Conservation (phyloP, 306 rosid species). For the Prunus fruticosa region DNA sequence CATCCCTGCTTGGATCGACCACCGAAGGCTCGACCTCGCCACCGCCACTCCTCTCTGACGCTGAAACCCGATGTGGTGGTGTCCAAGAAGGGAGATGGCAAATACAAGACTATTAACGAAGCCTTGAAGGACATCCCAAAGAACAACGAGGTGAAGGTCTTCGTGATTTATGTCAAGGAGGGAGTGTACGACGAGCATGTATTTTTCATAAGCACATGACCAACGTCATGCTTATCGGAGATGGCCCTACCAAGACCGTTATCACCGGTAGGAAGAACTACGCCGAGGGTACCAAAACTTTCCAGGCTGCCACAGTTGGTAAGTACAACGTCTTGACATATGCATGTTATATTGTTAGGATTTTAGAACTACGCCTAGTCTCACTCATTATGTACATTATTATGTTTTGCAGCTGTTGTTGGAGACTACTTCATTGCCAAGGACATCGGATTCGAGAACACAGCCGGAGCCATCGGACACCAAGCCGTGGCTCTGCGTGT, state of each 20-base stretch:
- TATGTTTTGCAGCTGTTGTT: constrained; percentile 38
- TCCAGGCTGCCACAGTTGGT: constrained; percentile 61
- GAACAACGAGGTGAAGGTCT: constrained; percentile 24
- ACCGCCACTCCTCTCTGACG: neutral
- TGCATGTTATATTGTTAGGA: neutral
- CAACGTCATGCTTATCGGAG: constrained; percentile 56
- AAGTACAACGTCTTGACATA: constrained; percentile 1
- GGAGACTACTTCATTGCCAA: constrained; percentile 62
- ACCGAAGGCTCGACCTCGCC: constrained; percentile 27
- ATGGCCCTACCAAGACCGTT: constrained; percentile 66
- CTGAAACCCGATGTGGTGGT: constrained; percentile 51
- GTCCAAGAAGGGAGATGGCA: constrained; percentile 62
- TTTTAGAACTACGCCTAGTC: neutral
- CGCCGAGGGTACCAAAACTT: constrained; percentile 47
- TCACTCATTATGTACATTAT: neutral
- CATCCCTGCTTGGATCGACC: constrained; percentile 46
- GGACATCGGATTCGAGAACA: constrained; percentile 56
- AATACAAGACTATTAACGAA: constrained; percentile 51
- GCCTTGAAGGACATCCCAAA: constrained; percentile 54
- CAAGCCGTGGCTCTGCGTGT: constrained; percentile 54
- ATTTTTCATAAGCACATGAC: constrained; percentile 27
- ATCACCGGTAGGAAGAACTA: constrained; percentile 44
- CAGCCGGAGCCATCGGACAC: constrained; percentile 46
- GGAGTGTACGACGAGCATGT: constrained; percentile 59
- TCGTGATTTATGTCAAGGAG: constrained; percentile 66